Evolutionary conservation across 192 early-diverging fungal genomes (phyloP), one percentile per base, ranked within the genome.

Genomic region (Lobosporangium transversale): DNA sequence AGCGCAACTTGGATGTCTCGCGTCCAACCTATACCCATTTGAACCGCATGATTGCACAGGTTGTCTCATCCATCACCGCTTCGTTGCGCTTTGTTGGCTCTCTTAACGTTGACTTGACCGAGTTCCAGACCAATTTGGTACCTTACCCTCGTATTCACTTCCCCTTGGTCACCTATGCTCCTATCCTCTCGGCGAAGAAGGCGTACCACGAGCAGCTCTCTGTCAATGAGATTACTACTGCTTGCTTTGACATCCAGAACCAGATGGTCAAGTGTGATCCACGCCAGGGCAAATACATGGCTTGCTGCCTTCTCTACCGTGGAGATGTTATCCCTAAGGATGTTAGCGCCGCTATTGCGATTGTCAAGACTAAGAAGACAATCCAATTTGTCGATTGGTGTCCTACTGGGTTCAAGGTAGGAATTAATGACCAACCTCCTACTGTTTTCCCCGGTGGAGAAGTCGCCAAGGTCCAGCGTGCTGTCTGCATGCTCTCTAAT

Each of bases 101-200:
- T 31, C 90, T 99, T 70, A 99, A 99, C 81, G 97, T 99, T 52
- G 97, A 99, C 68, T 85, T 99, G 86, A 98, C 90, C 80, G 97
- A 99, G 87, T 99, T 99, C 93, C 97, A 99, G 87, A 99, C 97
- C 83, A 99, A 99, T 90, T 86, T 99, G 87, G 97, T 99, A 35
- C 97, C 97, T 58, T 99, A 97, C 86, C 97, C 97, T 64, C 95
- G 97, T 81, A 99, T 99, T 81, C 91, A 98, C 85, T 99, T 98
- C 92, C 97, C 96, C 37, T 85, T 99, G 80, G 96, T 97, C 44
- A 97, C 96, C 62, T 98, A 98, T 79, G 94, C 97, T 24, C 97
- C 92, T 27, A 92, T 98, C 76, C 92, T 97, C 64, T 94, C 94
- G 43, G 90, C 94, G 62, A 91, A 92, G 83, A 98, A 98, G 89